Evolutionary conservation across 2,329 filamentous ascomycete genomes (phyloP).

Genomic region (Verticillium zaregamsianum): DNA sequence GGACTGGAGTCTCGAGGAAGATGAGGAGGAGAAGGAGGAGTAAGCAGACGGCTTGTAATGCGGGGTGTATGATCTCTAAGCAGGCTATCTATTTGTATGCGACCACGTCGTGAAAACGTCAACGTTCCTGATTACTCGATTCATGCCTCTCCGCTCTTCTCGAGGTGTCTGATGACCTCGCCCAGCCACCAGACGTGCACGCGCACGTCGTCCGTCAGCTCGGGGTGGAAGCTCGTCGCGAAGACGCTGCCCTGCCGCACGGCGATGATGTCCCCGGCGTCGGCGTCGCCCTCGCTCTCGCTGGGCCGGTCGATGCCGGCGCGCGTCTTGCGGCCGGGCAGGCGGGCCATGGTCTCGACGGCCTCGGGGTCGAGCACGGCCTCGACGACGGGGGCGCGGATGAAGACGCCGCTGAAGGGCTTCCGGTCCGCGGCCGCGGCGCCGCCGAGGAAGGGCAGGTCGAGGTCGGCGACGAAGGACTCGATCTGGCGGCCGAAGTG

Average conservation of each 20-base stretch:
- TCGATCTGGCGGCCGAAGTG: conserved; percentile 93
- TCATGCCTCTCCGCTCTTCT: not conserved
- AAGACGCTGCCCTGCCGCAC: conserved; percentile 89
- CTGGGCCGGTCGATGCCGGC: conserved; percentile 22
- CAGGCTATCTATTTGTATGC: not conserved
- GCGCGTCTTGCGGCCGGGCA: conserved; percentile 38
- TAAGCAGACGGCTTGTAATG: conserved; percentile 13
- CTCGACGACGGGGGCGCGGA: conserved; percentile 90
- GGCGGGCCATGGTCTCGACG: conserved; percentile 48
- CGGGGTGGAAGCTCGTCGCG: conserved; percentile 93
- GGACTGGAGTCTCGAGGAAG: conserved; percentile 58
- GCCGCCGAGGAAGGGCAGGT: conserved; percentile 64
- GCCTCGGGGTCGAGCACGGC: conserved; percentile 52
- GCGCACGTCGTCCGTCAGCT: conserved; percentile 80
- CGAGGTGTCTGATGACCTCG: conserved; percentile 40
- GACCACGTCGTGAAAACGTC: not conserved
- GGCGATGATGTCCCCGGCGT: conserved; percentile 82
- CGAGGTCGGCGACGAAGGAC: conserved; percentile 75
- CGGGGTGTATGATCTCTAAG: conserved; percentile 6
- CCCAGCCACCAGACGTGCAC: conserved; percentile 94
- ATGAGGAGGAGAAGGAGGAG: conserved; percentile 38
- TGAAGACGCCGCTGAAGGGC: conserved; percentile 67
- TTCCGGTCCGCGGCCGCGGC: conserved; percentile 9
- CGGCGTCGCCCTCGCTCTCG: conserved; percentile 37
- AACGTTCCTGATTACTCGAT: not conserved